These are phyloP conservation scores for Scheffersomyces amazonensis DNA, from an alignment of 805 yeast species.

Conservation along the genomic window DNA sequence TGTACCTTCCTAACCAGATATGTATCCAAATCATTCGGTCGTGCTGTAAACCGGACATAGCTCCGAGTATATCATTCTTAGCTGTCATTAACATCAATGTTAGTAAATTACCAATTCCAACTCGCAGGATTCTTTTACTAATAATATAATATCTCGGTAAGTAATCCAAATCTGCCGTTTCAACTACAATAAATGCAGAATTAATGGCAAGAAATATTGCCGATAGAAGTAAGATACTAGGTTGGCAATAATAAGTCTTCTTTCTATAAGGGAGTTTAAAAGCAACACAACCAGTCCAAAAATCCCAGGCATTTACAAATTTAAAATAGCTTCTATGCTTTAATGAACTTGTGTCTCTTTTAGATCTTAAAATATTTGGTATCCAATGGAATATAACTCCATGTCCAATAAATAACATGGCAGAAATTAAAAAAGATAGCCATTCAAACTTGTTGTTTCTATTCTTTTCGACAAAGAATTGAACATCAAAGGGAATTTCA, in stretches of 20 bases:
- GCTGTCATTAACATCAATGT: slow-evolving; percentile 30
- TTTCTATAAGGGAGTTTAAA: slow-evolving; percentile 17
- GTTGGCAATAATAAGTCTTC: slow-evolving; percentile 33
- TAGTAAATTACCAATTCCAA: slow-evolving; percentile 41
- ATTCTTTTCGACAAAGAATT: slow-evolving; percentile 35
- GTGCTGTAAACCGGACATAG: slow-evolving; percentile 39
- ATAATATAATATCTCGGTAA: slow-evolving; percentile 37
- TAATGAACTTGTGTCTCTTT: slow-evolving; percentile 14
- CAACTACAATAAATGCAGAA: slow-evolving; percentile 22
- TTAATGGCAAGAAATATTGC: slow-evolving; percentile 25
- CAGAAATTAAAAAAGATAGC: slow-evolving; percentile 25
- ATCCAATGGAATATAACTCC: slow-evolving; percentile 44
- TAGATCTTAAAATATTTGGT: slow-evolving; percentile 28
- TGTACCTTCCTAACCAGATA: slow-evolving; percentile 42
- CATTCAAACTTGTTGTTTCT: slow-evolving; percentile 37
- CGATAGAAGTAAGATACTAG: slow-evolving; percentile 33
- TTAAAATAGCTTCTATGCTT: slow-evolving; percentile 19
- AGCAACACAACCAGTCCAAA: slow-evolving; percentile 21
- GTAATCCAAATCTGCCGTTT: slow-evolving; percentile 38
- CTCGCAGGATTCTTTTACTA: slow-evolving; percentile 39
- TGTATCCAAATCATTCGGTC: slow-evolving; percentile 40
- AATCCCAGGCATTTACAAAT: slow-evolving; percentile 24
- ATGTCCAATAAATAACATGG: slow-evolving; percentile 27
- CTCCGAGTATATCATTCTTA: slow-evolving; percentile 39
- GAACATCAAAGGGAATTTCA: slow-evolving; percentile 31